Conservation (phyloP, 345 rosid species). For the Eucalyptus erythrocorys region DNA sequence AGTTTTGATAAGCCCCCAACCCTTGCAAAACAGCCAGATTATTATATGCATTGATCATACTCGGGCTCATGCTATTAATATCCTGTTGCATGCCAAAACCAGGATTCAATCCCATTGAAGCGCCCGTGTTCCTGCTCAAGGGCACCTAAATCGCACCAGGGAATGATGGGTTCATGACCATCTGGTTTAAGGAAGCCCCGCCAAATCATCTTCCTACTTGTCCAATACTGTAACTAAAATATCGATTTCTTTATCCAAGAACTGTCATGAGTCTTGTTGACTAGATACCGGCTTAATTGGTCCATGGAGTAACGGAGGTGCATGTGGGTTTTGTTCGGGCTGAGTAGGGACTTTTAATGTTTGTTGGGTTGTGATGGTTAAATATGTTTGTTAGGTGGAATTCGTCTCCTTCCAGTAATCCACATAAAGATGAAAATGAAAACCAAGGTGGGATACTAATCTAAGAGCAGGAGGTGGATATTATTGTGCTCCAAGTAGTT, state of each 20-base stretch:
- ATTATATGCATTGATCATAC: slow-evolving; percentile 2
- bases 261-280: background rate
- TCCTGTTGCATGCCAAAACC: background rate
- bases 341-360: background rate
- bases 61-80: background rate
- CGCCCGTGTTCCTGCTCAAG: background rate
- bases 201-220: background rate
- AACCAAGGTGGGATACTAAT: background rate
- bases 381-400: background rate
- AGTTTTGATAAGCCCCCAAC: slow-evolving; percentile 4
- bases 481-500: background rate
- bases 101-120: background rate
- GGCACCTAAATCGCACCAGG: background rate
- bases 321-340: background rate
- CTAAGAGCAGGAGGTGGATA: background rate
- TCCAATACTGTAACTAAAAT: background rate
- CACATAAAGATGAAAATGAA: background rate
- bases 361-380: background rate
- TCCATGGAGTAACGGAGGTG: background rate
- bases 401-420: background rate
- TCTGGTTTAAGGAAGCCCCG: background rate
- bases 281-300: background rate
- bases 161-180: background rate
- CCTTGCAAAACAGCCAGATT: slow-evolving; percentile 7
- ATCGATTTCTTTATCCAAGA: background rate